Base-by-base conservation (phyloP, 345 rosid genomes). In the Combretum micranthum region DNA sequence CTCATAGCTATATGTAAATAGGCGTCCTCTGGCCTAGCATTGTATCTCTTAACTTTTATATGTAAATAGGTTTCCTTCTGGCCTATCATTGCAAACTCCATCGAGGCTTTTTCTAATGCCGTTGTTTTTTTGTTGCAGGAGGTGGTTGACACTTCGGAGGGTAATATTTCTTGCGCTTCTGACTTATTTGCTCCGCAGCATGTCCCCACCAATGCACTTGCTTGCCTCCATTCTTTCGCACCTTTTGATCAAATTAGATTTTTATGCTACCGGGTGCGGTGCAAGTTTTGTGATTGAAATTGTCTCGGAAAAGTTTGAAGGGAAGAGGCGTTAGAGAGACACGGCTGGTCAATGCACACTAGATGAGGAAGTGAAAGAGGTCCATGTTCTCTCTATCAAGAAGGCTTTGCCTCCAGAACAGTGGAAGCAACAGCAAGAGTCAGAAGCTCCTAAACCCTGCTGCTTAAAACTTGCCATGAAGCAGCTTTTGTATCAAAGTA, bases 141-240 rank as follows among this genome's bases (percentile, higher is more conserved):
- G 70, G 96, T 91, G 39, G 62, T 68, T 4, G 98, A 91, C 63
- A 91, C 92, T 47, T 88, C 62, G 92, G 98, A 69, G 98, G 98
- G 98, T 88, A 64, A 32, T 73, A 77, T 71, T 61, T 32, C 55
- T 50, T 48, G n/a, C 44, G 6, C 32, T 43, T 42, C 44, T 44
- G 19, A 26, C 57, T 20, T 50, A n/a, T 50, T 47, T 9, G 43
- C 44, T 57, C 17, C 47, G 9, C 14, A 45, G 17, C 47, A 45
- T 45, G 14, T 45, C 26, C 20, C 15, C 2, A 50, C 13, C 4
- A n/a, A n/a, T 19, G 20, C 25, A 4, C 26, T 20, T 50, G 15
- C 39, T 11, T 32, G 39, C 39, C 39, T 32, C 39, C 39, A 32
- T 32, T 32, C 39, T 32, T 11, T 32, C 9, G 37, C n/a, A 22